Base-by-base conservation (phyloP, 83 land plant genomes). In the Larix sibirica region DNA sequence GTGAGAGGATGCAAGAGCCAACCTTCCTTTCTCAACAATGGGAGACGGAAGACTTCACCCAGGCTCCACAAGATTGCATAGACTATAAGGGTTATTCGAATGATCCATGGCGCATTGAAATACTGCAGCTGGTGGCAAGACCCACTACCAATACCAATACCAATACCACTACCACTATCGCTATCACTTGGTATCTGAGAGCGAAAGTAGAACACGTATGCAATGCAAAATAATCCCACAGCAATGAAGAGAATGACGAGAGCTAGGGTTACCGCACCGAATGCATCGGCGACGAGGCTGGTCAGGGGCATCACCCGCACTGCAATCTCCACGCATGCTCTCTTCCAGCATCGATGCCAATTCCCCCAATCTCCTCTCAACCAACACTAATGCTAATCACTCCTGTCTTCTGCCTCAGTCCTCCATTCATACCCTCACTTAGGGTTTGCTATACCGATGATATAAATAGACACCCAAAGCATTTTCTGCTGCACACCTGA, bases 221-320 rank as follows among this genome's bases (percentile, higher is more conserved):
- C 66, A 33, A 92, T 91, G 90, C 95, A 96, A 21, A 87, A 63
- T 17, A 94, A 23, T 24, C 95, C 92, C 9, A 92, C 82, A 18
- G 87, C 81, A 33, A 69, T 65, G 83, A 90, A 83, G 9, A 94
- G 71, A 24, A 86, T 26, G 73, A 93, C 92, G 66, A 96, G 87
- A 62, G 87, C 85, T 80, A 96, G 82, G 28, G 98, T 94, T 86
- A 86, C 94, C 81, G 89, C 90, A 87, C 98, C 96, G 86, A 96
- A 88, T 84, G 92, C 98, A 94, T 96, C 97, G 94, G 92, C 88
- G 85, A 84, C 88, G 68, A 84, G 82, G 86, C 91, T 93, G 86
- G 90, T 90, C 92, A 89, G 93, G 97, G 93, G 98, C 98, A 96
- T 96, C 87, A 96, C 93, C 92, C 88, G 83, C 83, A 85, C 42